Evolutionary conservation across 768 basidiomycete species (phyloP).

Genomic region (Termitomyces sp.): DNA sequence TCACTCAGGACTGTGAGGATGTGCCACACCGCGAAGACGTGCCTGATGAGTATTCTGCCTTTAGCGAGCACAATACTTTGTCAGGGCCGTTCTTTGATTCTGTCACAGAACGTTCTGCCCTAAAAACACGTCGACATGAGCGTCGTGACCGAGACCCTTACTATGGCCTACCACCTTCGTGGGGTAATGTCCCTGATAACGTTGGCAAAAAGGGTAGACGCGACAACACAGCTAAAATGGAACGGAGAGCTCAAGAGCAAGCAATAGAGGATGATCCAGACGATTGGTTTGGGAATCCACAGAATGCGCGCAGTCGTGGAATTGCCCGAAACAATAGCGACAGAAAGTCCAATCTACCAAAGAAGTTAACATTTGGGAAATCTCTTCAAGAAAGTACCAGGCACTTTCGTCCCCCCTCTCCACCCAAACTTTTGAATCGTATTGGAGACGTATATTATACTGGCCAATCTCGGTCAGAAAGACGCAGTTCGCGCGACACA

Average conservation of each 20-base stretch:
- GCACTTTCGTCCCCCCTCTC: conserved; percentile 18
- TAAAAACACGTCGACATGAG: conserved; percentile 26
- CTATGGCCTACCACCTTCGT: conserved; percentile 36
- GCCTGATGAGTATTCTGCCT: conserved; percentile 60
- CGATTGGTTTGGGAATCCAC: conserved; percentile 60
- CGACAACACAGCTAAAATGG: conserved; percentile 56
- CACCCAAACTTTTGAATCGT: conserved; percentile 29
- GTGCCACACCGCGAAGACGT: conserved; percentile 33
- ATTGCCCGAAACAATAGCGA: conserved; percentile 4
- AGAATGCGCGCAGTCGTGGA: conserved; percentile 11
- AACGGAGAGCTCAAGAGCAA: conserved; percentile 40
- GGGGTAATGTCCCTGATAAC: conserved; percentile 48
- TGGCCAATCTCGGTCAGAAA: conserved; percentile 8
- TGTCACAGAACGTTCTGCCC: conserved; percentile 22
- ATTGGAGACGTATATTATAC: conserved; percentile 13
- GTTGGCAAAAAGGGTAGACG: conserved; percentile 65
- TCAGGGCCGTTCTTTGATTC: conserved; percentile 65
- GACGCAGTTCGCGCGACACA: not conserved
- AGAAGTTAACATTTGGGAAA: conserved; percentile 33
- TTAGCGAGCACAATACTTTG: conserved; percentile 56
- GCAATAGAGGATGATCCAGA: conserved; percentile 48
- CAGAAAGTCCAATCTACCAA: conserved; percentile 14
- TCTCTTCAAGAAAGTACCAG: conserved; percentile 25
- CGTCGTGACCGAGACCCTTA: conserved; percentile 41
- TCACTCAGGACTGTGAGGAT: conserved; percentile 56